Percentiles rank a stretch among this genome's conserved stretches.
These are phyloP conservation scores for Cryptococcus sp. DNA, from an alignment of 1,284 basidiomycete genomes.

Conservation along the genomic window DNA sequence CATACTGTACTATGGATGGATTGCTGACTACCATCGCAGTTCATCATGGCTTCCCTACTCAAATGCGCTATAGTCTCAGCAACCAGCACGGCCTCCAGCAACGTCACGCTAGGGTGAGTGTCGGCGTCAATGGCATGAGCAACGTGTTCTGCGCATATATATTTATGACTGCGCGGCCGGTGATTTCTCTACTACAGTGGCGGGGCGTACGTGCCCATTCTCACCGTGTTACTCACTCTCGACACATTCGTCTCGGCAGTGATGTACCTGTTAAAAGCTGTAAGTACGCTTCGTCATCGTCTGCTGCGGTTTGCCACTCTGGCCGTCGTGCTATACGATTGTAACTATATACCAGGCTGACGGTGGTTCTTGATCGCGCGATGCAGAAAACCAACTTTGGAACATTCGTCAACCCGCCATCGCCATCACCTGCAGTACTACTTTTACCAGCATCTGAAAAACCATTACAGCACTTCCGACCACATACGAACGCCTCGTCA, in stretches of 20 bases:
- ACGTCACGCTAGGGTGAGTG: conserved; percentile 26
- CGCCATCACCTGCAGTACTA: conserved; percentile 28
- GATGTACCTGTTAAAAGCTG: conserved; percentile 14
- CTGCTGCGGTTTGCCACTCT: no score
- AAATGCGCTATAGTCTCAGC: conserved; percentile 18
- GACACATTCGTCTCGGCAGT: conserved; percentile 23
- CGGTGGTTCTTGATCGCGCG: no score
- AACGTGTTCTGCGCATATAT: neutral
- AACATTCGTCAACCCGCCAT: conserved; percentile 26
- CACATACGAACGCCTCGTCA: conserved; percentile 12
- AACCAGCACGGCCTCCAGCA: conserved; percentile 3
- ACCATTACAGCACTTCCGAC: conserved; percentile 23
- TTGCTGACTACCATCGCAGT: conserved; percentile 9
- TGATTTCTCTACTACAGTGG: conserved; percentile 1
- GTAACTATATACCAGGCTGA: no score
- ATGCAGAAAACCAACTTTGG: conserved; percentile 5
- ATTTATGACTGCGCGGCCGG: neutral
- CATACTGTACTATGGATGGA: no score
- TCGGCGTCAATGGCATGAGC: neutral
- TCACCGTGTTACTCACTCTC: conserved; percentile 14
- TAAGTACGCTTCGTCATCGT: conserved; percentile 8
- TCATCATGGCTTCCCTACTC: conserved; percentile 17
- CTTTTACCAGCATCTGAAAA: conserved; percentile 25
- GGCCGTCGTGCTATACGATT: neutral
- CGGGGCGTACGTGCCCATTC: conserved; percentile 19